Evolutionary conservation across 352 stramenopile genomes (phyloP), one percentile per base, ranked within the genome.

Genomic region (Phytophthora uliginosa): DNA sequence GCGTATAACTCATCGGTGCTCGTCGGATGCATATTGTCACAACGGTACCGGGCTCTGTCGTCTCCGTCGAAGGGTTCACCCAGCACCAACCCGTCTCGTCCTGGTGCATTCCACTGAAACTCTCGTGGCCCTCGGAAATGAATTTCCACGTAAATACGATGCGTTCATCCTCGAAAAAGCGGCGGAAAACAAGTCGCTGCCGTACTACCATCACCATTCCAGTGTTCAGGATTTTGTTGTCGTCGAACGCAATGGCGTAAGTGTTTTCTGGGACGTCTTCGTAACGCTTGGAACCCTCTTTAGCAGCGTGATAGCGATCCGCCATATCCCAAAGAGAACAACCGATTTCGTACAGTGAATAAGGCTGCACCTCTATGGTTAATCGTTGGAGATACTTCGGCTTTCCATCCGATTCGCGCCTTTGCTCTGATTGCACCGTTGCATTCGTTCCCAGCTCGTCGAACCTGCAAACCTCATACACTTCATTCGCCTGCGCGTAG

Each of bases 381-480:
- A 28, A 7, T 24, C 17, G 47, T 18, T 53, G 47, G 47, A 31
- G 13, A 28, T 28, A 53, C 47, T 53, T 20, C 20, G 18, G 7
- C 20, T 53, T 28, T 28, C 47, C 47, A 31, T 52, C 26, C n/a
- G 48, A 52, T 36, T 17, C 34, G 4, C 22, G 15, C 4, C 9
- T 28, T 40, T 52, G 65, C 4, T 33, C n/a, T 31, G 61, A 61
- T 12, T 36, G n/a, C 33, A 31, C 34, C n/a, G 15, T 33, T 26
- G 56, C 0, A 5, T 66, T 26, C 7, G 8, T 62, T 54, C 50
- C n/a, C n/a, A 51, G 31, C 17, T 18, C 9, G 2, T 34, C 7
- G 20, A 55, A 9, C 6, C 24, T 54, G 33, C 59, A 60, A 18
- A n/a, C 33, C 24, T 20, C 20, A 42, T 65, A 61, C n/a, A 70